A percentile compares a stretch with the other conserved stretches of the same genome.
phyloP scores from a whole-genome alignment of 305 asterid genomes.

The Fraxinus ornus region DNA sequence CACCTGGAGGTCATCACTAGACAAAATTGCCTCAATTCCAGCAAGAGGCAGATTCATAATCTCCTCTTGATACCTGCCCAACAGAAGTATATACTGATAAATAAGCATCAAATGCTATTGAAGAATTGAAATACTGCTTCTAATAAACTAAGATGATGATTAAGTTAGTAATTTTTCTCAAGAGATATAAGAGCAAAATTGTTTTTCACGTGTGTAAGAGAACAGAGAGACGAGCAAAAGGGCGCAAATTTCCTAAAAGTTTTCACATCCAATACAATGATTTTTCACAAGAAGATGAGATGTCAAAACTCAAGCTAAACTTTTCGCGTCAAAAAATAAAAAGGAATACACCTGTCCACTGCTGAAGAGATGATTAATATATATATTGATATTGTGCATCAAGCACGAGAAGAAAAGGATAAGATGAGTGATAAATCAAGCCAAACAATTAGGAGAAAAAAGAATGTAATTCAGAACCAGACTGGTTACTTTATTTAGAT shows the following conservation, averaged over 20 bases:
- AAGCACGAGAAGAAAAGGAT: background rate
- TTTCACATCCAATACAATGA: background rate
- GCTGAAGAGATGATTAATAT: background rate
- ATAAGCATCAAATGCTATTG: constrained; percentile 5
- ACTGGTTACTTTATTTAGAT: background rate
- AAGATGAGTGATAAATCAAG: background rate
- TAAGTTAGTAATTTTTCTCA: background rate
- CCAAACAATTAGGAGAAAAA: background rate
- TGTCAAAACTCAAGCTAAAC: background rate
- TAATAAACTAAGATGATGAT: background rate
- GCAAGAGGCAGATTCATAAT: constrained; percentile 81
- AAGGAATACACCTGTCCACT: background rate
- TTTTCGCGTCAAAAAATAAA: background rate
- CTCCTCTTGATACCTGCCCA: constrained; percentile 79
- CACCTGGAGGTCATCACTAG: constrained; percentile 89
- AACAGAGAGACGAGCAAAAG: background rate
- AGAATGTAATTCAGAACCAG: background rate
- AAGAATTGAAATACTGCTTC: background rate
- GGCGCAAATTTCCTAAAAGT: background rate
- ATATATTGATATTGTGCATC: background rate
- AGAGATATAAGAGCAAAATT: background rate
- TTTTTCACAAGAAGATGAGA: background rate
- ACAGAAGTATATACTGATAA: constrained; percentile 1
- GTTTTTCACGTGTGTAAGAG: background rate
- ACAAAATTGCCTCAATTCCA: constrained; percentile 84